Conservation (phyloP, 2,329 filamentous ascomycete genomes). For the Akanthomyces uredinophilus region DNA sequence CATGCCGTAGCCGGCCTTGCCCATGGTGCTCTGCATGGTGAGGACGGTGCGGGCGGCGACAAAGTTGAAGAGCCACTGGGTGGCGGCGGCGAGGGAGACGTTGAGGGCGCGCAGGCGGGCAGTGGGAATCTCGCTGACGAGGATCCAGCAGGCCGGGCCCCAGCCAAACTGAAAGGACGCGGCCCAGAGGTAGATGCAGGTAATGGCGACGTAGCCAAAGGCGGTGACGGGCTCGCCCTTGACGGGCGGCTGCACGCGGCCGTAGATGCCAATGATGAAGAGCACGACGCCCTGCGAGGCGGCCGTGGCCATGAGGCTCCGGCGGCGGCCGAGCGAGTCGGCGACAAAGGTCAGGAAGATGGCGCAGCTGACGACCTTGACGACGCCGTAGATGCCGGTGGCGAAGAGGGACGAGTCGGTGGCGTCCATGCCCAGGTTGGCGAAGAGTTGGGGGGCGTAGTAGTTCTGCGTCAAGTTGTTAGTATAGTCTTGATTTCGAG, state of each 20-base stretch:
- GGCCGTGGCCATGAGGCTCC: slow-evolving; percentile 58
- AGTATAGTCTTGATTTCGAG: slow-evolving; percentile 22
- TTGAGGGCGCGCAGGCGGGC: slow-evolving; percentile 61
- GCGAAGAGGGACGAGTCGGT: slow-evolving; percentile 60
- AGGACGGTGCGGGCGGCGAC: slow-evolving; percentile 63
- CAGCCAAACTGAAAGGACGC: slow-evolving; percentile 65
- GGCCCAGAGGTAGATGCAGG: slow-evolving; percentile 69
- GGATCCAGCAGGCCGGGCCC: slow-evolving; percentile 70
- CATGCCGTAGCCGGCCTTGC: slow-evolving; percentile 45
- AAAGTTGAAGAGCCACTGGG: slow-evolving; percentile 72
- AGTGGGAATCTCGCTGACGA: slow-evolving; percentile 63
- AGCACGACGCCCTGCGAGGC: slow-evolving; percentile 57
- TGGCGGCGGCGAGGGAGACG: slow-evolving; percentile 62
- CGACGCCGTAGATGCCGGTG: slow-evolving; percentile 67
- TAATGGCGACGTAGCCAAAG: slow-evolving; percentile 65
- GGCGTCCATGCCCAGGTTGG: slow-evolving; percentile 53
- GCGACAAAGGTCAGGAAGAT: slow-evolving; percentile 62
- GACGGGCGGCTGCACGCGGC: slow-evolving; percentile 55
- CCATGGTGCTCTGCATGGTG: slow-evolving; percentile 58
- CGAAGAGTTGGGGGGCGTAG: slow-evolving; percentile 66
- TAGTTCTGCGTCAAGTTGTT: slow-evolving; percentile 47
- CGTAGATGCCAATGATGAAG: slow-evolving; percentile 68
- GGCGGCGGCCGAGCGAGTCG: slow-evolving; percentile 62
- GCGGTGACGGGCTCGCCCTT: slow-evolving; percentile 50
- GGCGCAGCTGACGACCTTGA: slow-evolving; percentile 61